phyloP scores from a whole-genome alignment of 148 eudicot species.

The Fagopyrum tataricum region DNA sequence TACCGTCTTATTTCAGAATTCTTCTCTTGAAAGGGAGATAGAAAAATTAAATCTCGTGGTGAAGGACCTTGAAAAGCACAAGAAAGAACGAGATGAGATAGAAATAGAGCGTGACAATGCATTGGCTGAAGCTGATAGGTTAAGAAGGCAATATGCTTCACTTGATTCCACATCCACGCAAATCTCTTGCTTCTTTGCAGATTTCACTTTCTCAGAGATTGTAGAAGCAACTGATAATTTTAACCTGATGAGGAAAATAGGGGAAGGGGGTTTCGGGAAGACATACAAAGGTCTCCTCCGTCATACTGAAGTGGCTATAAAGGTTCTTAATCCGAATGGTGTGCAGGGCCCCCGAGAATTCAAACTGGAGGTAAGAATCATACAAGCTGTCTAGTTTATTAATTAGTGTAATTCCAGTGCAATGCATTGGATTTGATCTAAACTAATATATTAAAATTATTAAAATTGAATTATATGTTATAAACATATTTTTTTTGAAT shows the following conservation, averaged over 20 bases:
- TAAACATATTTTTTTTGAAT: too few relatives aligned
- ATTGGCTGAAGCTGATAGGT: constrained; percentile 1
- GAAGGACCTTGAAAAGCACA: constrained; percentile 47
- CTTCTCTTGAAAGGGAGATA: constrained; percentile 35
- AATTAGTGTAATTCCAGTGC: too few relatives aligned
- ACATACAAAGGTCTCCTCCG: constrained; percentile 59
- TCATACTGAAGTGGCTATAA: constrained; percentile 75
- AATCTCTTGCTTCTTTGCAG: constrained; percentile 40
- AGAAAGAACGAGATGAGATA: constrained; percentile 18
- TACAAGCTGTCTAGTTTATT: background rate
- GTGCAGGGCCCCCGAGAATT: constrained; percentile 64
- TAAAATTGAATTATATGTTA: background rate
- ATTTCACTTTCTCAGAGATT: constrained; percentile 60
- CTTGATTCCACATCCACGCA: constrained; percentile 30
- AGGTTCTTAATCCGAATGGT: constrained; percentile 49
- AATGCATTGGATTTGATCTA: too few relatives aligned
- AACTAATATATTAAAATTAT: too few relatives aligned
- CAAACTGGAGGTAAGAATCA: constrained; percentile 67
- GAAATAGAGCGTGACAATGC: constrained; percentile 11
- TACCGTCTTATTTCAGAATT: constrained; percentile 34
- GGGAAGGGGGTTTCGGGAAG: constrained; percentile 80
- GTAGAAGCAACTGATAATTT: constrained; percentile 58
- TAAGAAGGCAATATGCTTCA: constrained; percentile 29
- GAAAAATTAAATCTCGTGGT: constrained; percentile 37
- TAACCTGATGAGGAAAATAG: constrained; percentile 55